Evolutionary conservation across 176 grass and related monocot species (phyloP).

Genomic region (Zizania latifolia): DNA sequence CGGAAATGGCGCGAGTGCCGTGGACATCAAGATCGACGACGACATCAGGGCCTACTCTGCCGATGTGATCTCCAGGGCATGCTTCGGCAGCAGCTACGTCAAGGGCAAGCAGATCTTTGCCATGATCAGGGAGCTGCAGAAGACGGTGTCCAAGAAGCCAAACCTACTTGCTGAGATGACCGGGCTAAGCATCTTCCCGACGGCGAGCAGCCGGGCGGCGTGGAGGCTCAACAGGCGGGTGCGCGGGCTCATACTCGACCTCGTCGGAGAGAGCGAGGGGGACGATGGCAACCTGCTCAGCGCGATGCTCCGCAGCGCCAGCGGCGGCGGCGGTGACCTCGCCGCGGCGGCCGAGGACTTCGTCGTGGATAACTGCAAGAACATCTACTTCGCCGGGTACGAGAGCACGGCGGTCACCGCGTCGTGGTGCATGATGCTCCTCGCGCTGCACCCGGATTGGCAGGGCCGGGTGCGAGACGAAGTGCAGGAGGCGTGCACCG

Average conservation of each 20-base stretch:
- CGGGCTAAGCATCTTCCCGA: slow-evolving; percentile 45
- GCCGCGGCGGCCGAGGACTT: slow-evolving; percentile 40
- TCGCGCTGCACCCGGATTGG: slow-evolving; percentile 78
- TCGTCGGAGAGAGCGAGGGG: slow-evolving; percentile 25
- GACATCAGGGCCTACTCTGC: slow-evolving; percentile 76
- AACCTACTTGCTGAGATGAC: slow-evolving; percentile 67
- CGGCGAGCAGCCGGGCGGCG: slow-evolving; percentile 33
- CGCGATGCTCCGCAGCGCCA: slow-evolving; percentile 54
- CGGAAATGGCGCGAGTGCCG: not conserved
- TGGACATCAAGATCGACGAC: slow-evolving; percentile 63
- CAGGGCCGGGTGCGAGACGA: slow-evolving; percentile 51
- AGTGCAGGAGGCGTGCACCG: slow-evolving; percentile 18
- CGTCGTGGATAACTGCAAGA: slow-evolving; percentile 91
- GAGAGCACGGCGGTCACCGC: slow-evolving; percentile 75
- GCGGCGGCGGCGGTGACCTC: not conserved
- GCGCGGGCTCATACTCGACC: slow-evolving; percentile 45
- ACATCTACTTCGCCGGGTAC: slow-evolving; percentile 84
- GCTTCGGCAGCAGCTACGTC: slow-evolving; percentile 79
- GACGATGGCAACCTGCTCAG: slow-evolving; percentile 35
- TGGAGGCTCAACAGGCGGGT: slow-evolving; percentile 61
- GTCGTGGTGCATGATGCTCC: slow-evolving; percentile 73
- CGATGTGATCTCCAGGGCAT: slow-evolving; percentile 74
- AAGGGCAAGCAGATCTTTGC: slow-evolving; percentile 64
- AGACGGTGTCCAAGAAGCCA: slow-evolving; percentile 45
- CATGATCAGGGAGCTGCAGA: slow-evolving; percentile 72